Percentiles rank a stretch among this genome's conserved stretches.
Conservation (phyloP, 78 protist genomes). For the Monosiga brevicollis region DNA sequence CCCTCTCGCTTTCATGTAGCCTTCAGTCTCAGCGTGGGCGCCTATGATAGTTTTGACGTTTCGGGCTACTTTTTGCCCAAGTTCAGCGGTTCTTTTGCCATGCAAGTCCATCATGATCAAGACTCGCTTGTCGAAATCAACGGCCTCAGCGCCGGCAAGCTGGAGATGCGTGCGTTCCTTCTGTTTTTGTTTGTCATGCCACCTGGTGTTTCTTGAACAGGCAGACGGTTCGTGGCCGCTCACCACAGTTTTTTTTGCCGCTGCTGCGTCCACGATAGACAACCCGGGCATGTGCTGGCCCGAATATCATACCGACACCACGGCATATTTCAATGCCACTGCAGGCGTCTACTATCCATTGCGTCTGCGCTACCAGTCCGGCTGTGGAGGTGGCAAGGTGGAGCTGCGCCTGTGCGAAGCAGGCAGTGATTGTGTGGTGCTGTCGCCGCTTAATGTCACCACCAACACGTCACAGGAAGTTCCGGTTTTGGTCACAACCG, state of each 20-base stretch:
- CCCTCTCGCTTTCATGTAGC: not conserved
- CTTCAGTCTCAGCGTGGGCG: not conserved
- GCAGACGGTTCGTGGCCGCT: not conserved
- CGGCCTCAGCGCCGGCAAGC: no score
- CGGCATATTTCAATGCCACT: not conserved
- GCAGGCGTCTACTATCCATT: not conserved
- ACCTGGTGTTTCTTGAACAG: not conserved
- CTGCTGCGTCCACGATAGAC: not conserved
- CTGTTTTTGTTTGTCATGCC: not conserved
- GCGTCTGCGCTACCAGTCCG: not conserved
- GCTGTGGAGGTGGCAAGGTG: not conserved
- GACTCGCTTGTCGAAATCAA: not conserved
- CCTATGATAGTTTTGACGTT: not conserved
- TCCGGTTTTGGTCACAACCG: not conserved
- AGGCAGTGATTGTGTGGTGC: not conserved
- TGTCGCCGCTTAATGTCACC: not conserved
- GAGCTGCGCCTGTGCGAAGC: not conserved
- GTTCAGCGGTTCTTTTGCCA: not conserved
- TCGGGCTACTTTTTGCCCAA: not conserved
- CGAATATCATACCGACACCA: not conserved
- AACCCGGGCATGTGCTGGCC: not conserved
- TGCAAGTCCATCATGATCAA: not conserved
- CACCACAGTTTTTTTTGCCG: no score
- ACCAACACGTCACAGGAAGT: not conserved
- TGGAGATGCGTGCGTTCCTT: not conserved